A percentile compares a stretch with the other conserved stretches of the same genome.
phyloP scores from a whole-genome alignment of 805 yeast species.

The Huiozyma naganishii region DNA sequence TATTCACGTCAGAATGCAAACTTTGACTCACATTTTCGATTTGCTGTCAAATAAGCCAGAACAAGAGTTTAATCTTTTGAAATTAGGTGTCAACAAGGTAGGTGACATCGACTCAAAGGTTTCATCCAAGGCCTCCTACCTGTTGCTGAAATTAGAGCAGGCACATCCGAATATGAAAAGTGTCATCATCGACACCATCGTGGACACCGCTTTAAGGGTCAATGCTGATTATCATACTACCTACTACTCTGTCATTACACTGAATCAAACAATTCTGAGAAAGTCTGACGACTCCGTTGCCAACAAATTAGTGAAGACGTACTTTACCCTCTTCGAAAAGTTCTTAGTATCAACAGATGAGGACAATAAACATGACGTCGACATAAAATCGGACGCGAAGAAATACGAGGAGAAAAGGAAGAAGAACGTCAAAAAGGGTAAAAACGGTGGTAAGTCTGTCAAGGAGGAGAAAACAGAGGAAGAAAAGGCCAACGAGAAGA shows the following conservation, averaged over 20 bases:
- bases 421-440: constrained; percentile 69
- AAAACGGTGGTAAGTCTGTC: constrained; percentile 78
- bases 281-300: constrained; percentile 72
- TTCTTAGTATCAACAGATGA: constrained; percentile 59
- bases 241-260: constrained; percentile 77
- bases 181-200: constrained; percentile 65
- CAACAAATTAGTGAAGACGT: constrained; percentile 69
- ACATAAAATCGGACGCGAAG: constrained; percentile 25
- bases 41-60: constrained; percentile 81
- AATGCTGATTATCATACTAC: constrained; percentile 76
- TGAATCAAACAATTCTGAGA: constrained; percentile 86
- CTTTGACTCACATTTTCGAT: constrained; percentile 68
- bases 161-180: constrained; percentile 93
- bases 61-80: constrained; percentile 84
- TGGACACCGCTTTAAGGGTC: constrained; percentile 68
- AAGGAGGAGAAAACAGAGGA: constrained; percentile 48
- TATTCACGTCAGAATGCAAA: constrained; percentile 71
- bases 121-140: constrained; percentile 77
- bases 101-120: constrained; percentile 92
- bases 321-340: constrained; percentile 79
- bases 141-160: constrained; percentile 69
- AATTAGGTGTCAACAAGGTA: constrained; percentile 83
- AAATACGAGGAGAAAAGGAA: constrained; percentile 53
- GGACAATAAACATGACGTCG: constrained; percentile 33
- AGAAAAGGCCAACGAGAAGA: constrained; percentile 67